Evolutionary conservation across 495 filamentous ascomycete species (phyloP).

Genomic region (Penicillium taxi): DNA sequence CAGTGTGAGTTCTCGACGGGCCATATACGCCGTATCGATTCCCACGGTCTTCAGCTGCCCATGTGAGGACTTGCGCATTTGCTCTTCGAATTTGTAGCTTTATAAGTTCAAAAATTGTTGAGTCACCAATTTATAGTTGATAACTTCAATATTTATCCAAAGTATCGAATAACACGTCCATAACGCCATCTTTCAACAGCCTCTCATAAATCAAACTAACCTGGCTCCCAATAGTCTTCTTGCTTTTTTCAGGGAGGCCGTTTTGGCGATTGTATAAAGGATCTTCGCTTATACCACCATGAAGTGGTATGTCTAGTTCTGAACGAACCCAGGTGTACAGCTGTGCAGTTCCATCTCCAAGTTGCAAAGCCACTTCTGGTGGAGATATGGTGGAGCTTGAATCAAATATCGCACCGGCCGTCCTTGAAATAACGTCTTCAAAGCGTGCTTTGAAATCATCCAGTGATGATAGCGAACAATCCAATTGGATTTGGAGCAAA

Average conservation of each 20-base stretch:
- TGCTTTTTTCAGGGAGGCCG: constrained; percentile 5
- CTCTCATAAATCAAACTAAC: constrained; percentile 12
- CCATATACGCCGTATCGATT: too few species aligned
- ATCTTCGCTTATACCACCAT: constrained; percentile 12
- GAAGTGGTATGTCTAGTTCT: constrained; percentile 8
- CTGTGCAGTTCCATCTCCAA: constrained; percentile 9
- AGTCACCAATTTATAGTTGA: too few species aligned
- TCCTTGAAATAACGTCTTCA: neutral
- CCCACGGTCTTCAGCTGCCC: too few species aligned
- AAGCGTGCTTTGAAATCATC: constrained; percentile 8
- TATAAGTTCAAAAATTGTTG: too few species aligned
- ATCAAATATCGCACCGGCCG: constrained; percentile 7
- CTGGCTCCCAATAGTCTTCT: constrained; percentile 10
- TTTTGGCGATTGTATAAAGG: constrained; percentile 13
- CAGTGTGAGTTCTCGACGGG: too few species aligned
- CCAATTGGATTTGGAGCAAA: neutral
- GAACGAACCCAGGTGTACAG: constrained; percentile 12
- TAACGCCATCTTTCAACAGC: constrained; percentile 7
- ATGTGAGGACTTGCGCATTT: too few species aligned
- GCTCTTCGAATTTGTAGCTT: too few species aligned
- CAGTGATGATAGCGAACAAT: constrained; percentile 5
- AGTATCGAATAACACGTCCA: constrained; percentile 7
- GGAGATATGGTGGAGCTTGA: constrained; percentile 4
- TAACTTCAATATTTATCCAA: too few species aligned
- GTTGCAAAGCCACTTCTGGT: constrained; percentile 4